A percentile compares a stretch with the other conserved stretches of the same genome.
phyloP scores from a whole-genome alignment of 129 eudicot species.

The Sambucus nigra region DNA sequence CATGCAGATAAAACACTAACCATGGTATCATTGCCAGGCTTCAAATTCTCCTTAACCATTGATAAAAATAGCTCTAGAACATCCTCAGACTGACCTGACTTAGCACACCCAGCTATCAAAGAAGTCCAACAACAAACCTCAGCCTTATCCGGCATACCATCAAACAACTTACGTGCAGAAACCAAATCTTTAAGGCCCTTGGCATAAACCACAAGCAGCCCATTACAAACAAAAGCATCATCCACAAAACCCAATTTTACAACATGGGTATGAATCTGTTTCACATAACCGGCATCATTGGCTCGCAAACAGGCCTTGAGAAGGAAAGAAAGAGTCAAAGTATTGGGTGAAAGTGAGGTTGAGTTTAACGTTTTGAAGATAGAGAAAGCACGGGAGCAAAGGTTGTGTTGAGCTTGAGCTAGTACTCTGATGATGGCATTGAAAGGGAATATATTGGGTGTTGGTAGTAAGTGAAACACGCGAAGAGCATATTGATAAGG shows the following conservation, averaged over 20 bases:
- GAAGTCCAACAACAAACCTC: constrained; percentile 46
- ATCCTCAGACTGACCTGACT: constrained; percentile 30
- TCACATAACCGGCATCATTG: constrained; percentile 14
- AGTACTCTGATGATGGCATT: constrained; percentile 45
- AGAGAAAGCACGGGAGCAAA: constrained; percentile 13
- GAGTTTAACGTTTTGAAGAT: constrained; percentile 18
- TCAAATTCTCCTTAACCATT: constrained; percentile 28
- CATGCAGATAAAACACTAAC: constrained; percentile 54
- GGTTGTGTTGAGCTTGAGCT: constrained; percentile 30
- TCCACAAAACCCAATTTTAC: constrained; percentile 28
- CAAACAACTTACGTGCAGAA: constrained; percentile 48
- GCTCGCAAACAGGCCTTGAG: constrained; percentile 30
- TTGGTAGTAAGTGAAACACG: constrained; percentile 20
- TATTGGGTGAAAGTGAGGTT: constrained; percentile 30
- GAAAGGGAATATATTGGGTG: constrained; percentile 52
- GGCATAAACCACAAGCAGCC: constrained; percentile 29
- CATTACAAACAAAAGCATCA: constrained; percentile 38
- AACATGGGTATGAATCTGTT: constrained; percentile 35
- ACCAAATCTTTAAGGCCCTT: constrained; percentile 25
- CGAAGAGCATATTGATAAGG: constrained; percentile 21
- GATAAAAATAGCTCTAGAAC: constrained; percentile 28
- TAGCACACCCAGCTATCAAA: constrained; percentile 68
- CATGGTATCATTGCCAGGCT: constrained; percentile 43
- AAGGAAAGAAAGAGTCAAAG: constrained; percentile 41
- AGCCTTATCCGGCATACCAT: constrained; percentile 54